Base-by-base conservation (phyloP, 306 rosid genomes). In the Quercus bicolor region DNA sequence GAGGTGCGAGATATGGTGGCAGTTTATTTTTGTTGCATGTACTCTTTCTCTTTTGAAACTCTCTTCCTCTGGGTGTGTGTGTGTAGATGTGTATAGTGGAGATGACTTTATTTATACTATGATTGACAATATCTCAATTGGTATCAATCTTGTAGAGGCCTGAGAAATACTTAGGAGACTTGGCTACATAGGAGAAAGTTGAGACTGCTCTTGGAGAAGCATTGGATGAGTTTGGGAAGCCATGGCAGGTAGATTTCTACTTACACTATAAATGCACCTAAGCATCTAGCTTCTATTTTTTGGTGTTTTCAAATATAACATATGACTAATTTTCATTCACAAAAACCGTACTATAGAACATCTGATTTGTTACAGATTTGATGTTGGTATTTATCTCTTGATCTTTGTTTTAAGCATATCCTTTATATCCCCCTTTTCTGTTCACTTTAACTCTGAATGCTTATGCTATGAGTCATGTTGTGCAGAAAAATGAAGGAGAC, bases 161-260 rank as follows among this genome's bases (percentile, higher is more conserved):
- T 61, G 96, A 95, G 83, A 95, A 91, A 53, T 86, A 85, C 82
- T 88, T 91, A 18, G 98, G 98, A 83, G 92, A 95, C 24, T 2
- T 86, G 57, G 84, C 74, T 80, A 87, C 98, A 56, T 95, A 98
- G 98, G 96, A 92, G 10, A 92, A 89, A 78, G 98, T 98, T 80
- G 98, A 95, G 84, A 85, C 81, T 78, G 91, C 97, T 26, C 98
- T 95, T 52, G 81, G 78, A 82, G 98, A 91, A 76, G 98, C 98
- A 68, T 70, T 92, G 74, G 83, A 92, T 77, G 98, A 91, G 74
- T 92, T 81, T 84, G 97, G 97, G 79, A 91, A 90, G 82, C 89
- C 94, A 23, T 92, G 98, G 97, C 90, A 91, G 98, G 98, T 92
- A 81, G 34, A 75, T 75, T 52, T 66, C 8, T 13, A 33, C 34